A percentile compares a stretch with the other conserved stretches of the same genome.
These are phyloP conservation scores for Auxenochlorella pyrenoidosa DNA, from an alignment of 139 green algal species.

Conservation along the genomic window DNA sequence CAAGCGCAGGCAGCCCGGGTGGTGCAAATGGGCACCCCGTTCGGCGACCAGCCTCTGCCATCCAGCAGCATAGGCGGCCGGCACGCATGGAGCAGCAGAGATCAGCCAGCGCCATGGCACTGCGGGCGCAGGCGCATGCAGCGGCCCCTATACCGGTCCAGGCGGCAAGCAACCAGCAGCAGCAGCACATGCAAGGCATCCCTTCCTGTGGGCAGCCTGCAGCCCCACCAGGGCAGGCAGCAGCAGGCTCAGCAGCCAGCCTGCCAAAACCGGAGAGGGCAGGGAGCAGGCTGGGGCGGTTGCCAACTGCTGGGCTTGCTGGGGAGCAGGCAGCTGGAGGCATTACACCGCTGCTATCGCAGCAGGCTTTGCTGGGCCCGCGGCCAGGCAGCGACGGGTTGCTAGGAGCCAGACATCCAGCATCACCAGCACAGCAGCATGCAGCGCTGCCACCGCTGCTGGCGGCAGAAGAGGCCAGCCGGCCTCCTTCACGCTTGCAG, in stretches of 20 bases:
- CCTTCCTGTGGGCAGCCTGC: not conserved
- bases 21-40: not conserved
- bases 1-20: not conserved
- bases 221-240: no score
- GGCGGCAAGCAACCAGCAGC: not conserved
- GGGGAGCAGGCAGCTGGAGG: not conserved
- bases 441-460: not conserved
- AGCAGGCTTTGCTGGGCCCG: not conserved
- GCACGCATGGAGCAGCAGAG: not conserved
- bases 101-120: slow-evolving; percentile 5
- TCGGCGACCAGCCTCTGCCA: not conserved
- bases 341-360: not conserved
- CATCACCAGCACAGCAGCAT: not conserved
- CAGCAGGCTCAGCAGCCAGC: not conserved
- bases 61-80: not conserved
- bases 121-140: not conserved
- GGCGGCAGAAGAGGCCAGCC: no score
- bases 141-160: not conserved
- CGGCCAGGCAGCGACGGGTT: not conserved
- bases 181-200: not conserved
- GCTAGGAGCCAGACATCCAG: not conserved
- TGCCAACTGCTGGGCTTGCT: not conserved
- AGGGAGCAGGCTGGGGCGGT: not conserved
- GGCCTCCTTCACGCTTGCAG: slow-evolving; percentile 22
- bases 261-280: not conserved